These are phyloP conservation scores for Diaporthe vaccinii DNA, from an alignment of 2,329 filamentous ascomycete species.

Conservation along the genomic window DNA sequence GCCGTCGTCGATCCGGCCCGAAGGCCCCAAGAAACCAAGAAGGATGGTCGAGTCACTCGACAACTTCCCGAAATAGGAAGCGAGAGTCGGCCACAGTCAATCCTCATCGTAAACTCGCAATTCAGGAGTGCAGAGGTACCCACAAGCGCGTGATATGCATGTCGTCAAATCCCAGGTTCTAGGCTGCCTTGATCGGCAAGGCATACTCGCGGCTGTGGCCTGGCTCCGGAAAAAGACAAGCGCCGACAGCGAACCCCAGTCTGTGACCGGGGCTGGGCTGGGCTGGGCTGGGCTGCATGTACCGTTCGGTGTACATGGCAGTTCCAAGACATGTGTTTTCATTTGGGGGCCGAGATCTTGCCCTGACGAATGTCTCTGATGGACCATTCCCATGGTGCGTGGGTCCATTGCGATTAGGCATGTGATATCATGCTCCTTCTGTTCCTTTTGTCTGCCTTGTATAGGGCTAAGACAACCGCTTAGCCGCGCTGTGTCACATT, in stretches of 20 bases:
- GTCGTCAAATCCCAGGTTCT: constrained; percentile 22
- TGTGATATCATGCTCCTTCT: not conserved
- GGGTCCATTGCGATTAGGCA: constrained; percentile 21
- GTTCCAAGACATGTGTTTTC: not conserved
- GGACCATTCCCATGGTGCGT: not conserved
- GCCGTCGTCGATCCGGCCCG: constrained; percentile 9
- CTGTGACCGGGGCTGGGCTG: not conserved
- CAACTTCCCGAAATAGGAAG: constrained; percentile 21
- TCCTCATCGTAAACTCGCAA: constrained; percentile 20
- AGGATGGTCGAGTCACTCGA: constrained; percentile 1
- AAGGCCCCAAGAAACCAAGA: not conserved
- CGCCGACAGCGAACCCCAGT: constrained; percentile 9
- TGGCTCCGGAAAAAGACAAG: constrained; percentile 22
- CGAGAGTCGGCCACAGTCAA: not conserved
- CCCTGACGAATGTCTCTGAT: constrained; percentile 23
- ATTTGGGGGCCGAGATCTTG: constrained; percentile 27
- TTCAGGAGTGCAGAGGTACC: constrained; percentile 21
- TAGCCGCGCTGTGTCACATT: constrained; percentile 29
- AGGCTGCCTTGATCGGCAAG: constrained; percentile 36
- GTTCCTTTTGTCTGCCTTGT: constrained; percentile 16
- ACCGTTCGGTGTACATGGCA: not conserved
- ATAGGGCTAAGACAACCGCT: constrained; percentile 29
- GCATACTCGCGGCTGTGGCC: constrained; percentile 34
- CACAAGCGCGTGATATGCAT: constrained; percentile 22
- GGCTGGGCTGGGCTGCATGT: constrained; percentile 19